Evolutionary conservation across 805 yeast species (phyloP).

Genomic region (Kodamaea sagamina): DNA sequence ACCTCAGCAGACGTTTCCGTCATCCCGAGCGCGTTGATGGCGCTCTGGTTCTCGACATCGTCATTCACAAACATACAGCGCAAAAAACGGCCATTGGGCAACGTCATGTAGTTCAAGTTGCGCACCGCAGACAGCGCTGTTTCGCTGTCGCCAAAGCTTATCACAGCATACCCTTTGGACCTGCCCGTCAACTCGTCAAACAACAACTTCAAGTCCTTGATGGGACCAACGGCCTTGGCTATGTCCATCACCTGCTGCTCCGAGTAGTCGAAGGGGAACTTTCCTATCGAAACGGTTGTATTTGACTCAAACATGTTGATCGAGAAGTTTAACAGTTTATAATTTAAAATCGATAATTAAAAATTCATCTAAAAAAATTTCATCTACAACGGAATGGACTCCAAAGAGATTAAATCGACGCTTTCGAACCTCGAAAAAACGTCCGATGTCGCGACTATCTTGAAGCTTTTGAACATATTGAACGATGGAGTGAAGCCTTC

Average conservation of each 20-base stretch:
- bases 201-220: constrained; percentile 67
- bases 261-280: constrained; percentile 89
- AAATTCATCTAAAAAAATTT: constrained; percentile 8
- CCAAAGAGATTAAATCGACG: constrained; percentile 69
- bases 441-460: constrained; percentile 57
- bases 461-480: constrained; percentile 65
- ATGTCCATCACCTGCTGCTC: constrained; percentile 91
- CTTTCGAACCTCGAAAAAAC: constrained; percentile 77
- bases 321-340: no score
- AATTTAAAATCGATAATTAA: not conserved
- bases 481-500: constrained; percentile 78
- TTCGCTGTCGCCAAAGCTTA: constrained; percentile 78
- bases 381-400: constrained; percentile 49
- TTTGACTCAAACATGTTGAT: constrained; percentile 12
- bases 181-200: constrained; percentile 89
- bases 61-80: constrained; percentile 76
- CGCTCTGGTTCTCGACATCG: constrained; percentile 10
- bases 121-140: constrained; percentile 91
- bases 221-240: constrained; percentile 88
- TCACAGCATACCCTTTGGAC: constrained; percentile 88
- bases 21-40: constrained; percentile 14
- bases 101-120: constrained; percentile 70
- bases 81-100: constrained; percentile 66
- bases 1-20: constrained; percentile 6
- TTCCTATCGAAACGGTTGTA: constrained; percentile 66